Evolutionary conservation across 768 basidiomycete genomes (phyloP).

Genomic region (Hydnum rufescens): DNA sequence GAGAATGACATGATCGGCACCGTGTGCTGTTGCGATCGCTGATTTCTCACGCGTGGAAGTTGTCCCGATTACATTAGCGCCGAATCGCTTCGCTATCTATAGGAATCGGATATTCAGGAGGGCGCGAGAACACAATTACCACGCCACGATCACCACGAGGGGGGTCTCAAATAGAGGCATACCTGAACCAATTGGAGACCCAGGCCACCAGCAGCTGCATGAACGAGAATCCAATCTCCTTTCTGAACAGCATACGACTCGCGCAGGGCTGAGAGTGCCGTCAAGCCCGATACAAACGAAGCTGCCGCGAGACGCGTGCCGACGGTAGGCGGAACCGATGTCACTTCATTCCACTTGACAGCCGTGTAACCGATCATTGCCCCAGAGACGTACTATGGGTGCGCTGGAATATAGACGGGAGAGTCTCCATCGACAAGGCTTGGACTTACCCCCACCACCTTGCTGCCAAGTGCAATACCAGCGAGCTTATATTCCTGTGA

Average conservation of each 20-base stretch:
- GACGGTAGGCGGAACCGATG: conserved; percentile 43
- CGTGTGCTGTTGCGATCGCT: conserved; percentile 51
- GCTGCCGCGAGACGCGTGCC: conserved; percentile 47
- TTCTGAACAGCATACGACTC: conserved; percentile 73
- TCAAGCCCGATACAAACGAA: conserved; percentile 52
- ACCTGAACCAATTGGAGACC: conserved; percentile 27
- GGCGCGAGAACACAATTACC: background rate
- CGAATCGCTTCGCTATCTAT: conserved; percentile 45
- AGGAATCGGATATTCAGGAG: conserved; percentile 63
- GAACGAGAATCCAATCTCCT: conserved; percentile 63
- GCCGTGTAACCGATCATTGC: conserved; percentile 55
- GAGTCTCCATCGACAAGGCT: background rate
- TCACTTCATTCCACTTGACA: conserved; percentile 38
- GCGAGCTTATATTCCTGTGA: conserved; percentile 43
- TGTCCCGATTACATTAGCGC: conserved; percentile 85
- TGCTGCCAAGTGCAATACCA: conserved; percentile 45
- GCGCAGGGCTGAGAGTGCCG: conserved; percentile 53
- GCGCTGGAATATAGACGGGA: too few species aligned
- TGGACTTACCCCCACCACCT: conserved; percentile 43
- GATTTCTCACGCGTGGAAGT: conserved; percentile 76
- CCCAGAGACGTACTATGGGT: conserved; percentile 12
- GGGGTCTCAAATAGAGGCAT: background rate
- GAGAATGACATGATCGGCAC: conserved; percentile 74
- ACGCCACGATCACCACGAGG: background rate
- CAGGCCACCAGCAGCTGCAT: conserved; percentile 84